Conservation (phyloP, 805 yeast species). For the Zygotorulaspora chibaensis region DNA sequence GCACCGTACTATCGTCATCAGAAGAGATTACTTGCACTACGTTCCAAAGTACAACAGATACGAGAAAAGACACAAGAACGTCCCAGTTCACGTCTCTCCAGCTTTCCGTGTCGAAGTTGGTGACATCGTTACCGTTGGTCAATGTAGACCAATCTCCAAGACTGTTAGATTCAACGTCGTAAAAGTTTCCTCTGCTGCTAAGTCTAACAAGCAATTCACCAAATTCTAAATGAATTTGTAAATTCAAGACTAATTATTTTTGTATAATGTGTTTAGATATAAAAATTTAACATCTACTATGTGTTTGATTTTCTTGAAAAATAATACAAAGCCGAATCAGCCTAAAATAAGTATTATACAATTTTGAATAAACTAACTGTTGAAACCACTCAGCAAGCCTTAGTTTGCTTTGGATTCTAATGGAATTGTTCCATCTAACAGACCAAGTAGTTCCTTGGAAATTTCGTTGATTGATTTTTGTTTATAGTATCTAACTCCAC, state of each 20-base stretch:
- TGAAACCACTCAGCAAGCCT: not conserved
- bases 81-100: conserved; percentile 99
- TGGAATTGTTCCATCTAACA: conserved; percentile 19
- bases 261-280: conserved; percentile 29
- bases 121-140: conserved; percentile 99
- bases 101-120: conserved; percentile 99
- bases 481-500: conserved; percentile 46
- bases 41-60: conserved; percentile 99
- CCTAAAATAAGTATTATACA: too few species aligned
- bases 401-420: conserved; percentile 15
- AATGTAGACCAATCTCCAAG: conserved; percentile 99
- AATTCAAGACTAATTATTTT: conserved; percentile 21
- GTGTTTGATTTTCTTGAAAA: not conserved
- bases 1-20: conserved; percentile 99
- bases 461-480: conserved; percentile 38
- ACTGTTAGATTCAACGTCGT: conserved; percentile 99
- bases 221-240: conserved; percentile 65
- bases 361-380: too few species aligned
- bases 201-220: conserved; percentile 89
- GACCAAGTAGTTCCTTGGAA: conserved; percentile 29
- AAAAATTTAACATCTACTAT: conserved; percentile 4
- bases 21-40: conserved; percentile 99
- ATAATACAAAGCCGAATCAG: too few species aligned
- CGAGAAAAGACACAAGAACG: conserved; percentile 99
- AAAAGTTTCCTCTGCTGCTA: conserved; percentile 84